A percentile compares a stretch with the other conserved stretches of the same genome.
Conservation (phyloP, 257 asterid species). For the Perilla frutescens region DNA sequence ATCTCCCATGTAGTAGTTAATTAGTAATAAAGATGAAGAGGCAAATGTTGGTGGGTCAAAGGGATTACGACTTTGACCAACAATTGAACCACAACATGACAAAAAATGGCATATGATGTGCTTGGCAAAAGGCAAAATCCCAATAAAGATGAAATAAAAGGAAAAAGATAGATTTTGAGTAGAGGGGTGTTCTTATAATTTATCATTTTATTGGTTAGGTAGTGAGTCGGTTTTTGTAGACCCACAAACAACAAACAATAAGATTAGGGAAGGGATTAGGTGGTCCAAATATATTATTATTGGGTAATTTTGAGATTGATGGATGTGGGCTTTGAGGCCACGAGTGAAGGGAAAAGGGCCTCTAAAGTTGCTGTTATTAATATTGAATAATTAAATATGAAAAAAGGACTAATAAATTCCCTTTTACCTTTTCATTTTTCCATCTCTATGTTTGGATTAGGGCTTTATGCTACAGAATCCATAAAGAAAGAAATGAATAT, state of each 20-base stretch:
- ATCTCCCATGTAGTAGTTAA: too few relatives aligned
- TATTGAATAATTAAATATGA: too few relatives aligned
- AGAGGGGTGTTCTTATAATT: too few relatives aligned
- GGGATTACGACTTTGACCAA: conserved; percentile 45
- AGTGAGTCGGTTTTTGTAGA: too few relatives aligned
- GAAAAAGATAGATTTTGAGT: neutral
- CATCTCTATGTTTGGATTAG: too few relatives aligned
- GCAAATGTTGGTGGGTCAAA: conserved; percentile 5
- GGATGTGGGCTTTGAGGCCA: neutral
- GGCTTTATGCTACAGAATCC: too few relatives aligned
- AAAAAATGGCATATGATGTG: conserved; percentile 21
- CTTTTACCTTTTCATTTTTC: too few relatives aligned
- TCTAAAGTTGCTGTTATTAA: too few relatives aligned
- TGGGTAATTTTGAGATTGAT: neutral
- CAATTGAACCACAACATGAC: conserved; percentile 32
- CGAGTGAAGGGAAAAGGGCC: neutral
- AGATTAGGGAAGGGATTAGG: neutral
- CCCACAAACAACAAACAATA: too few relatives aligned
- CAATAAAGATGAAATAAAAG: neutral
- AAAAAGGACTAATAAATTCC: too few relatives aligned
- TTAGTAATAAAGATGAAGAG: too few relatives aligned
- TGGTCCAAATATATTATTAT: neutral
- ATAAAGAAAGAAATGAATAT: too few relatives aligned
- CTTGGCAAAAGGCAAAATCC: conserved; percentile 9
- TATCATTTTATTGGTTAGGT: neutral